Base-by-base conservation (phyloP, 1,284 basidiomycete genomes). In the Sporisorium scitamineum region DNA sequence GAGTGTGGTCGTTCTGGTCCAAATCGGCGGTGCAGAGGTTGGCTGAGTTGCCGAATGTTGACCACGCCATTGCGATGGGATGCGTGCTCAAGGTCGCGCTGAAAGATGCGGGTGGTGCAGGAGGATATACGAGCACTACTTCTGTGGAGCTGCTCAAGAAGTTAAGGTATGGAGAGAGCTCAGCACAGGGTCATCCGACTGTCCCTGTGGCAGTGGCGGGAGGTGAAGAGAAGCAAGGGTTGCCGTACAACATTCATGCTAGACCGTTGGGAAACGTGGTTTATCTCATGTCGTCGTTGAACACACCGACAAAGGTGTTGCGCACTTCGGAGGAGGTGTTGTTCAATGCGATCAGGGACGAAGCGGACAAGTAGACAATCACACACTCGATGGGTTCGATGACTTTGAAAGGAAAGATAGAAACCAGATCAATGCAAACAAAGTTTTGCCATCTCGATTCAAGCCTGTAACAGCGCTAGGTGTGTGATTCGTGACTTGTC, bases 251-350 rank as follows among this genome's bases (percentile, higher is more conserved):
- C 22, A 89, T 97, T 18, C 93, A 98, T 85, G 94, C 90, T 65
- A 89, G 96, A 70, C 95, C 96, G 0, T 87, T 98, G 27, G 96
- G 96, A 0, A 91, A 97, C 80, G 92, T 97, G 11, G 92, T 93
- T 13, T 99, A 99, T 86, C 91, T 97, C 85, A 97, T 99, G 90
- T 92, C 91, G 7, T 95, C 92, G 86, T 88, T 98, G 47, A 95
- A 94, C 80, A 94, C 93, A 20, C 77, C 82, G 3, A 10, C 56
- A 0, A 60, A 70, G 5, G 83, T 85, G 31, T 64, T 87, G 9
- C 50, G 82, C 5, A 53, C 54, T 0, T 71, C 87, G 16, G 85
- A 76, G 47, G 42, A 55, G 55, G 31, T 70, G 29, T 41, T 76
- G 24, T 34, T 32, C 51, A 37, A 54, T 0, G 74, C 70, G 8